Base-by-base conservation (phyloP, 805 yeast species). In the Kazachstania kunashirensis region DNA sequence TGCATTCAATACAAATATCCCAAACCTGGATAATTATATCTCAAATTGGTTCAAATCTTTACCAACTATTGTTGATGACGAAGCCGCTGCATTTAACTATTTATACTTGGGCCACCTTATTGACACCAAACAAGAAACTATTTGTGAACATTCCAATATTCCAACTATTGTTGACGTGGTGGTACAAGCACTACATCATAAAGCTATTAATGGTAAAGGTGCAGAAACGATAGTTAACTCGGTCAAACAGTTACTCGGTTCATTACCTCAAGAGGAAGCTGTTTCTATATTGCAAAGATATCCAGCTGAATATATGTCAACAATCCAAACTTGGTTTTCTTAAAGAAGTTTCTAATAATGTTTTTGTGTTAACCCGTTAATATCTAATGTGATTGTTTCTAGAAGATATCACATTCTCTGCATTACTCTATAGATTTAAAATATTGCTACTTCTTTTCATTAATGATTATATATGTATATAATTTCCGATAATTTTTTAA, bases 41-140 rank as follows among this genome's bases (percentile, higher is more conserved):
- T 71, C 68, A 21, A 79, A 72, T 42, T 92, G 97, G 97, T 65
- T 92, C 36, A 70, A 71, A 43, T 70, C 84, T 9, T 71, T 92
- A 46, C 98, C 97, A 16, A 72, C 89, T 29, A 61, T 77, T 16
- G 81, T 76, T 48, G 96, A 92, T 57, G 81, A 77, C 29, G 92
- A 83, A 47, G 94, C 94, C 4, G 96, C 96, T 4, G 77, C 85
- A 12, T 84, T 71, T 57, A 77, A 84, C 14, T 92, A 85, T 62
- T 68, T 71, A 48, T 88, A 84, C 55, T 65, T 88, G 45, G 64
- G 77, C 7, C 81, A 79, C 42, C 65, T 88, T 51, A 79, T 86
- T 29, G 79, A 78, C 34, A 70, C 68, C 36, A 70, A 73, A 36
- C 86, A 84, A 43, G 71, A 79, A 7, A 64, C 71, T 4, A 72